Percentiles rank a stretch among this genome's conserved stretches.
These are phyloP conservation scores for Populus ilicifolia DNA, from an alignment of 345 rosid genomes.

Conservation along the genomic window DNA sequence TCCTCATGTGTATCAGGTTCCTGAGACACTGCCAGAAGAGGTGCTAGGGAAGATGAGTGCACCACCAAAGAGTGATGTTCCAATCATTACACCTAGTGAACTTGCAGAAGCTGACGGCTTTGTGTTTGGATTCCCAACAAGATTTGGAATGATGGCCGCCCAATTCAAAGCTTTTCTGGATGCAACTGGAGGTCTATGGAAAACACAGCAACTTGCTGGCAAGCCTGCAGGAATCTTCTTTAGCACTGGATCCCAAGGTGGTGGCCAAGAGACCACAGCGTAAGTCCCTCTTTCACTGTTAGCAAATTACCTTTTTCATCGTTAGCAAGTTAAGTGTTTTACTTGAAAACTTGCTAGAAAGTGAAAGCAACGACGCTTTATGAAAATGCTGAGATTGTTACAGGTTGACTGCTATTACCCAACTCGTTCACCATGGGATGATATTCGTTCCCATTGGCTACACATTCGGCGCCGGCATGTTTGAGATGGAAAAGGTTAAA, in stretches of 20 bases:
- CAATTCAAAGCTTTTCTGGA: slow-evolving; percentile 92
- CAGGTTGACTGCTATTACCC: slow-evolving; percentile 94
- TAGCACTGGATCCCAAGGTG: slow-evolving; percentile 99
- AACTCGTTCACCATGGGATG: slow-evolving; percentile 95
- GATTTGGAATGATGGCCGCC: slow-evolving; percentile 97
- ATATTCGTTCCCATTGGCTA: slow-evolving; percentile 83
- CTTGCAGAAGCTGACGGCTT: slow-evolving; percentile 94
- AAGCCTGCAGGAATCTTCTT: slow-evolving; percentile 93
- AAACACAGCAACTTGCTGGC: slow-evolving; percentile 85
- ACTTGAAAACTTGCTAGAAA: not conserved
- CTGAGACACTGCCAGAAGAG: slow-evolving; percentile 80
- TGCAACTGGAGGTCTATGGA: slow-evolving; percentile 92
- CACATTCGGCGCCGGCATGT: slow-evolving; percentile 97
- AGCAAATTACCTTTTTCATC: not conserved
- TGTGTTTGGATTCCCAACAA: slow-evolving; percentile 87
- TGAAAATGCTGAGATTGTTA: not conserved
- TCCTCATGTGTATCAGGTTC: slow-evolving; percentile 45
- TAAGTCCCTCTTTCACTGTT: slow-evolving; percentile 27
- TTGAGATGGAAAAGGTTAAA: slow-evolving; percentile 86
- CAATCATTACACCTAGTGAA: slow-evolving; percentile 64
- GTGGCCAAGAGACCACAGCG: slow-evolving; percentile 98
- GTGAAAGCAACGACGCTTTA: not conserved
- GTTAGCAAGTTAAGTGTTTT: not conserved
- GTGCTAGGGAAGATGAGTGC: slow-evolving; percentile 83
- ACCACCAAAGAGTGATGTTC: slow-evolving; percentile 82